Percentiles rank a stretch among this genome's conserved stretches.
phyloP scores from a whole-genome alignment of 345 rosid genomes.

The Abelmoschus esculentus region DNA sequence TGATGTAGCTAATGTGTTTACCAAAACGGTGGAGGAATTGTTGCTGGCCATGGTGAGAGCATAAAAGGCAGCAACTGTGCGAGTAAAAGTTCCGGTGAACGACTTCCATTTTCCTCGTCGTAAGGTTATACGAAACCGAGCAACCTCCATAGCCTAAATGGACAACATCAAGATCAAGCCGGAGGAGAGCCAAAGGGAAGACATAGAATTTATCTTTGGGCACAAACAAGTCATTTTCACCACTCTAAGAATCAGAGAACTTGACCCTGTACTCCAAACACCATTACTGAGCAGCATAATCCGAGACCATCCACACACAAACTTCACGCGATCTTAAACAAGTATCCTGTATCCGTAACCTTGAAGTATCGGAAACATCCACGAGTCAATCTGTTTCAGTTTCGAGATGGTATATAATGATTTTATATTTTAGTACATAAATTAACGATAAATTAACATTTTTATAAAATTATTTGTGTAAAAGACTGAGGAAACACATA shows the following conservation, averaged over 20 bases:
- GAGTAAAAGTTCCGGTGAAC: slow-evolving; percentile 4
- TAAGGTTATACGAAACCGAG: not conserved
- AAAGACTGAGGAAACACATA: too few relatives aligned
- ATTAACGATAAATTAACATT: too few relatives aligned
- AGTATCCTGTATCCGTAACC: not conserved
- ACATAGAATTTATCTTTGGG: not conserved
- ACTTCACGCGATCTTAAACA: not conserved
- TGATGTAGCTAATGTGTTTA: not conserved
- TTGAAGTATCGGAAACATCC: not conserved
- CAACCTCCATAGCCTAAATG: slow-evolving; percentile 9
- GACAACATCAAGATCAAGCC: slow-evolving; percentile 1
- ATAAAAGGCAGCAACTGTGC: slow-evolving; percentile 3
- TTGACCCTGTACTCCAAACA: not conserved
- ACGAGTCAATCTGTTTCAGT: too few relatives aligned
- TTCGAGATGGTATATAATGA: too few relatives aligned
- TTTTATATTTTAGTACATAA: too few relatives aligned
- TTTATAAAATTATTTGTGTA: too few relatives aligned
- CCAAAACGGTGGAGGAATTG: not conserved
- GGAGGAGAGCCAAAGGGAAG: slow-evolving; percentile 14
- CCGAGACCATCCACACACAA: not conserved
- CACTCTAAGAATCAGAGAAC: slow-evolving; percentile 3
- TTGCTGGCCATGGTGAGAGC: slow-evolving; percentile 1
- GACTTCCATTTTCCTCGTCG: not conserved
- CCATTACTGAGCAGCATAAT: slow-evolving; percentile 1
- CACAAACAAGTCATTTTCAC: not conserved